Evolutionary conservation across 345 rosid genomes (phyloP).

Genomic region (Microthlaspi erraticum): DNA sequence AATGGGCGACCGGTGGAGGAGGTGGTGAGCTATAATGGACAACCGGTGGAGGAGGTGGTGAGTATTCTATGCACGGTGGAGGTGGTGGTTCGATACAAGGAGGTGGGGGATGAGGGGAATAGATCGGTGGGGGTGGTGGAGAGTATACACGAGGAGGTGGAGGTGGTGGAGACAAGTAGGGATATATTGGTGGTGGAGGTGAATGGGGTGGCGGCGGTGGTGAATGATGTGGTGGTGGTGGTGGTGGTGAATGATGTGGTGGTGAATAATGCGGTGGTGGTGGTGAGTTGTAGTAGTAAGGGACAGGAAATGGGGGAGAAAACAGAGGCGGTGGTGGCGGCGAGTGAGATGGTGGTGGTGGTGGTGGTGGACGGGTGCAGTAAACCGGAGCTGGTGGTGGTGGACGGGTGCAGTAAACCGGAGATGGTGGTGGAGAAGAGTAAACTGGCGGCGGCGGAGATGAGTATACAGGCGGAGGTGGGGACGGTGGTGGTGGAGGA

Average conservation of each 20-base stretch:
- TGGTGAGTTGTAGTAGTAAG: slow-evolving; percentile 46
- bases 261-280: slow-evolving; percentile 50
- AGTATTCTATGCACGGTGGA: too few relatives aligned
- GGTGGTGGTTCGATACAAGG: slow-evolving; percentile 72
- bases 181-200: slow-evolving; percentile 52
- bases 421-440: slow-evolving; percentile 39
- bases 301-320: slow-evolving; percentile 47
- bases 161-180: slow-evolving; percentile 34
- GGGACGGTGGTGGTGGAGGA: slow-evolving; percentile 48
- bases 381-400: slow-evolving; percentile 44
- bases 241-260: too few relatives aligned
- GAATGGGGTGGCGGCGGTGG: slow-evolving; percentile 43
- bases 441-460: slow-evolving; percentile 36
- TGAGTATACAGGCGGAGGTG: slow-evolving; percentile 53
- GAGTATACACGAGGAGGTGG: slow-evolving; percentile 52
- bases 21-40: slow-evolving; percentile 46
- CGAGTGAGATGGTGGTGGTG: slow-evolving; percentile 47
- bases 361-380: slow-evolving; percentile 43
- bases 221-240: slow-evolving; percentile 28
- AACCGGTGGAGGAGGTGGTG: slow-evolving; percentile 60
- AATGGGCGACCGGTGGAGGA: slow-evolving; percentile 50
- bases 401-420: slow-evolving; percentile 37
- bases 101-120: slow-evolving; percentile 58
- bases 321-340: slow-evolving; percentile 52
- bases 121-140: slow-evolving; percentile 51